phyloP scores from a whole-genome alignment of 2,329 filamentous ascomycete species.

The Diaporthe capsici region DNA sequence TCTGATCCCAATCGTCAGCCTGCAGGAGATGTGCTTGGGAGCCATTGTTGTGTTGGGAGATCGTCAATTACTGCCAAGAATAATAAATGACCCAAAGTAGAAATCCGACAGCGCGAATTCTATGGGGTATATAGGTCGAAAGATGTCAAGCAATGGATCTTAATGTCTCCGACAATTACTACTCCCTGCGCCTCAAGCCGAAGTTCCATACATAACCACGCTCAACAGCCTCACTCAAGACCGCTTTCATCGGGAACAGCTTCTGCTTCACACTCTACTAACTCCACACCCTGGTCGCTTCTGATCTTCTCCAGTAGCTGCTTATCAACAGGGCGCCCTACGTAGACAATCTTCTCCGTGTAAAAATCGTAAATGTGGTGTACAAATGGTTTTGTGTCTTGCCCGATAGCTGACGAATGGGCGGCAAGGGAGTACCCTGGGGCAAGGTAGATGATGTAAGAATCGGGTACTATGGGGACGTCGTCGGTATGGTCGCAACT shows the following conservation, averaged over 20 bases:
- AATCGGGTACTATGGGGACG: not conserved
- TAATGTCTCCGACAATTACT: no score
- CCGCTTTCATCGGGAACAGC: not conserved
- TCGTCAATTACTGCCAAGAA: no score
- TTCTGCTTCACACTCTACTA: not conserved
- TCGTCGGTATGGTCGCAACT: not conserved
- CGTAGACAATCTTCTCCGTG: not conserved
- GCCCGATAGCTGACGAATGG: not conserved
- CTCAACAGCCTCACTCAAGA: not conserved
- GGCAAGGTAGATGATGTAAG: not conserved
- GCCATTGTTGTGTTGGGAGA: no score
- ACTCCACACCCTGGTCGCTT: not conserved
- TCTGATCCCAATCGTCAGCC: no score
- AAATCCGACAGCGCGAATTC: no score
- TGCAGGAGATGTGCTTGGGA: no score
- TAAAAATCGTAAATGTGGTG: not conserved
- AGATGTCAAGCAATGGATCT: no score
- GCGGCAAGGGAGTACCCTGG: not conserved
- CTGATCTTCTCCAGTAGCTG: not conserved
- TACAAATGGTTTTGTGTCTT: not conserved
- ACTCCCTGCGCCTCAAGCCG: no score
- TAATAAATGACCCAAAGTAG: no score
- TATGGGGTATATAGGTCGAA: no score
- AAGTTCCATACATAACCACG: not conserved
- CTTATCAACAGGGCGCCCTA: not conserved